phyloP scores from a whole-genome alignment of 2,329 filamentous ascomycete genomes.

The Didymella sp. region DNA sequence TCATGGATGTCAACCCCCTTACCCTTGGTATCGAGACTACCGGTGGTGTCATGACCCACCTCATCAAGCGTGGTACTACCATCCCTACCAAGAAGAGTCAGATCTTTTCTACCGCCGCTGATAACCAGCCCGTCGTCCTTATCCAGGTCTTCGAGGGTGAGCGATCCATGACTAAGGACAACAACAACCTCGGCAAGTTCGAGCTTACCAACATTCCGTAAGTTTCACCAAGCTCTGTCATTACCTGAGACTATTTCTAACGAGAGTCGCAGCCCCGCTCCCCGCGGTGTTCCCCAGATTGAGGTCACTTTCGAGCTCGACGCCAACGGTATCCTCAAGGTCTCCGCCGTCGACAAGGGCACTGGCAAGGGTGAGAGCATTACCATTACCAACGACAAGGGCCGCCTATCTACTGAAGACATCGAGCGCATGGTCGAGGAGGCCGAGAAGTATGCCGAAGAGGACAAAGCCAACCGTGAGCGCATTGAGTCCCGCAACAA shows the following conservation, averaged over 20 bases:
- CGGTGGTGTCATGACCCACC: constrained; percentile 95
- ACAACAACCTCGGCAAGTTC: constrained; percentile 95
- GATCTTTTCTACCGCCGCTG: constrained; percentile 95
- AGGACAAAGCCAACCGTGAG: constrained; percentile 97
- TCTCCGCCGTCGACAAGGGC: constrained; percentile 95
- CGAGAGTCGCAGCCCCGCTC: constrained; percentile 66
- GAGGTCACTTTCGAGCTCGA: constrained; percentile 98
- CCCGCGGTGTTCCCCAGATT: constrained; percentile 96
- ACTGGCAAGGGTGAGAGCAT: constrained; percentile 97
- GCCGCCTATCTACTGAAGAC: constrained; percentile 92
- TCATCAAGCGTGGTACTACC: constrained; percentile 92
- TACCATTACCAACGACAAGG: constrained; percentile 99
- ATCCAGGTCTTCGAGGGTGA: constrained; percentile 97
- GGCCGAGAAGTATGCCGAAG: constrained; percentile 98
- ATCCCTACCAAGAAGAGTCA: constrained; percentile 97
- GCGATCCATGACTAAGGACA: constrained; percentile 92
- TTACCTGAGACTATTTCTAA: constrained; percentile 21
- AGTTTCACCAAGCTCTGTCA: constrained; percentile 23
- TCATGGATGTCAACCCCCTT: constrained; percentile 97
- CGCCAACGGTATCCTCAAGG: constrained; percentile 97
- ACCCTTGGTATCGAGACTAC: constrained; percentile 98
- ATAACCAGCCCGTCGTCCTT: constrained; percentile 94
- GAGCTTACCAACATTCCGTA: constrained; percentile 91
- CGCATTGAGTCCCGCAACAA: constrained; percentile 96
- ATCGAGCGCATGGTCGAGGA: constrained; percentile 99